Evolutionary conservation across 345 rosid genomes (phyloP).

Genomic region (Excoecaria cochinchinensis): DNA sequence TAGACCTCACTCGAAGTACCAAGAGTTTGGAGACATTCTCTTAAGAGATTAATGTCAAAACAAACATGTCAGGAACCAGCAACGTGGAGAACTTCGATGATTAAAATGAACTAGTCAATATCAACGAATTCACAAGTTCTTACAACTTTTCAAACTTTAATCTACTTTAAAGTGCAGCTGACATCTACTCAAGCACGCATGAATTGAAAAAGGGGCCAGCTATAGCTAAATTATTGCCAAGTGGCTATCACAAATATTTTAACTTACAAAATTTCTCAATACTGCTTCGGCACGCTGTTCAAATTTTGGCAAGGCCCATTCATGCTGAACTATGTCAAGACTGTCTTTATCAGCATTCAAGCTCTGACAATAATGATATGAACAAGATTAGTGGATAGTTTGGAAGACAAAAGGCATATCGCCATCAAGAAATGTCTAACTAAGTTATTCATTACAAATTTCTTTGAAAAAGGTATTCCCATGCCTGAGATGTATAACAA

Average conservation of each 20-base stretch:
- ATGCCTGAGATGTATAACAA: neutral
- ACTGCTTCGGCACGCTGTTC: conserved; percentile 89
- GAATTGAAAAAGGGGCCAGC: neutral
- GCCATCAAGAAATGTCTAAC: neutral
- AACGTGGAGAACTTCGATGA: neutral
- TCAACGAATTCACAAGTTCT: conserved; percentile 2
- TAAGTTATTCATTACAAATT: neutral
- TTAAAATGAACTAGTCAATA: neutral
- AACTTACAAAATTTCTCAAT: conserved; percentile 63
- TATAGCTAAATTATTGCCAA: neutral
- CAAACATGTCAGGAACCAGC: too few relatives aligned
- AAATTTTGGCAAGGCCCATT: conserved; percentile 68
- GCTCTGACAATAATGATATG: conserved; percentile 43
- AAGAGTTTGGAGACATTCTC: too few relatives aligned
- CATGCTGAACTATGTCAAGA: conserved; percentile 34
- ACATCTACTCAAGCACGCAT: neutral
- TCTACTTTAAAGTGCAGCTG: neutral
- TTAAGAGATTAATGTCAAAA: too few relatives aligned
- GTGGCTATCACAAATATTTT: conserved; percentile 17
- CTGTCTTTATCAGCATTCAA: conserved; percentile 43
- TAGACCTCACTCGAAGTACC: too few relatives aligned
- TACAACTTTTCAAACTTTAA: neutral
- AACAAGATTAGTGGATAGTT: neutral
- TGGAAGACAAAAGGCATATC: neutral
- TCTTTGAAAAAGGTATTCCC: neutral